Evolutionary conservation across 2,329 filamentous ascomycete species (phyloP).

Genomic region (Ophiostoma quercus): DNA sequence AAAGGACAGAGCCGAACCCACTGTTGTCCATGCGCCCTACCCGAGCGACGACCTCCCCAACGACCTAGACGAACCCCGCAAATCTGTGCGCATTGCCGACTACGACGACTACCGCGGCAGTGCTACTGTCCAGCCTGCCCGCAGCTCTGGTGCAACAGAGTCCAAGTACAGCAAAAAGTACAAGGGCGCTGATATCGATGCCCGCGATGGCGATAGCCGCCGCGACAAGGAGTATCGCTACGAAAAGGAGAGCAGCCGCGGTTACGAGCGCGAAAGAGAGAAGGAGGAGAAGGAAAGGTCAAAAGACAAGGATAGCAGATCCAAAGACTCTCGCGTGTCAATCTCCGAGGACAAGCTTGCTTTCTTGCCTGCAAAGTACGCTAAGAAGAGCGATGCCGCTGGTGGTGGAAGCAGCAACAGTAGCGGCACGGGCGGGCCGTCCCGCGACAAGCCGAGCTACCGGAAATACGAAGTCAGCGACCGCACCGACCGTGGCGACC

Average conservation of each 20-base stretch:
- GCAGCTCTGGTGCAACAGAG: conserved; percentile 24
- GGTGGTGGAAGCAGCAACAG: conserved; percentile 9
- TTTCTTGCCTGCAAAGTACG: conserved; percentile 47
- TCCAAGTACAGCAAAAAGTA: conserved; percentile 37
- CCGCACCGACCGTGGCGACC: neutral
- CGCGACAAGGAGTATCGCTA: conserved; percentile 30
- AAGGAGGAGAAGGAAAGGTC: conserved; percentile 26
- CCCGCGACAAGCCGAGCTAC: conserved; percentile 28
- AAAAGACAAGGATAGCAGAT: conserved; percentile 27
- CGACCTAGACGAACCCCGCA: conserved; percentile 32
- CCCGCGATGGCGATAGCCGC: conserved; percentile 29
- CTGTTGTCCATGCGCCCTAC: conserved; percentile 43
- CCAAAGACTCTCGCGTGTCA: conserved; percentile 33
- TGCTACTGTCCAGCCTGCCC: conserved; percentile 28
- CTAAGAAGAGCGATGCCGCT: conserved; percentile 30
- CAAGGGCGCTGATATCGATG: conserved; percentile 34
- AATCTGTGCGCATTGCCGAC: conserved; percentile 32
- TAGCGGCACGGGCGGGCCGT: neutral
- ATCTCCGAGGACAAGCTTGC: conserved; percentile 39
- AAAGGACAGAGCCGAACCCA: conserved; percentile 11
- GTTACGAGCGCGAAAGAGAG: conserved; percentile 32
- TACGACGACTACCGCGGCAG: conserved; percentile 32
- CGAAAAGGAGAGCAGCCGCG: conserved; percentile 32
- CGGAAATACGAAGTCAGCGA: conserved; percentile 10
- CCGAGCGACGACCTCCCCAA: conserved; percentile 36